These are phyloP conservation scores for Candida rishiriensis DNA, from an alignment of 805 yeast species.

Conservation along the genomic window DNA sequence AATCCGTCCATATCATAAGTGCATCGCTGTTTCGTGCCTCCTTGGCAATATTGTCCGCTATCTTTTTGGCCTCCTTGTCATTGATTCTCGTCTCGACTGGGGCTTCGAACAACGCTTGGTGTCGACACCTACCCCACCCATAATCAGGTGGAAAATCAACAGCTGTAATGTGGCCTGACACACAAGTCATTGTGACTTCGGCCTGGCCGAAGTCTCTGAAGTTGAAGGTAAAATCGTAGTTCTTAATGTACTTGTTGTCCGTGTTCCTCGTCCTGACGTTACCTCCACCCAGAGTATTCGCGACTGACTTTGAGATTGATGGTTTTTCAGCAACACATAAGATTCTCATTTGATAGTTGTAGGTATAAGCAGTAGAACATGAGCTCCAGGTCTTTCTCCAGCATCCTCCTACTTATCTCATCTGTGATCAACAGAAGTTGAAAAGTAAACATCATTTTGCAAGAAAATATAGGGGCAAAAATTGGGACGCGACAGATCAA, in stretches of 20 bases:
- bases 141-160: conserved; percentile 60
- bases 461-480: too few relatives aligned
- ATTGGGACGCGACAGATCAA: too few relatives aligned
- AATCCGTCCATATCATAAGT: conserved; percentile 96
- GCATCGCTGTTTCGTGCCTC: conserved; percentile 59
- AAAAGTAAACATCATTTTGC: too few relatives aligned
- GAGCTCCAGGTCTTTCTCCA: too few relatives aligned
- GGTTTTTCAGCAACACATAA: conserved; percentile 97
- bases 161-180: conserved; percentile 75
- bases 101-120: conserved; percentile 66
- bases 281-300: conserved; percentile 75
- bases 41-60: conserved; percentile 61
- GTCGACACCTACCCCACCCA: conserved; percentile 63
- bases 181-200: conserved; percentile 87
- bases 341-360: conserved; percentile 48
- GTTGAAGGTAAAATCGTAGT: conserved; percentile 69
- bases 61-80: conserved; percentile 34
- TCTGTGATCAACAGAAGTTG: too few relatives aligned
- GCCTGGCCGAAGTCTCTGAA: conserved; percentile 62
- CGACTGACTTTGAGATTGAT: conserved; percentile 84
- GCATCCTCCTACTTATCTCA: too few relatives aligned
- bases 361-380: not conserved
- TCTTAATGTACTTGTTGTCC: conserved; percentile 59
- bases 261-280: conserved; percentile 43
- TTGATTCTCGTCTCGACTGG: conserved; percentile 41